Base-by-base conservation (phyloP, 495 filamentous ascomycete species). In the Hypoxylon fragiforme region DNA sequence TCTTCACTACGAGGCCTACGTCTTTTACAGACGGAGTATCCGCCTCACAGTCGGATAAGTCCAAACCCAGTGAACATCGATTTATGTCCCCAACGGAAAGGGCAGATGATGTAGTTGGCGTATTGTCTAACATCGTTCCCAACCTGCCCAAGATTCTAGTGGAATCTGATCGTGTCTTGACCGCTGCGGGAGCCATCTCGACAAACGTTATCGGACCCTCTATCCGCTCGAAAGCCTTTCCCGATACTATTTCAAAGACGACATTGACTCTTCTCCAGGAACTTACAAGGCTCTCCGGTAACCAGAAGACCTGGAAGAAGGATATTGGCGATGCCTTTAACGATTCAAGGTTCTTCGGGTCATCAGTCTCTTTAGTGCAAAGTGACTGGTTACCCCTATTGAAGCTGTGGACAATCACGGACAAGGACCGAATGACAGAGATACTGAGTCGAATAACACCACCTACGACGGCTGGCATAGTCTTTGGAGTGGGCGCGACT, bases 401-500 rank as follows among this genome's bases (percentile, higher is more conserved):
- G 15, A 85, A 82, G 35, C 89, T 95, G 65, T 95, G 89, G 86
- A 77, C 84, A 12, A 70, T 92, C 12, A 80, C 78, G 13, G 94
- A 99, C 62, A 95, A 94, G 67, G 94, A 97, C 50, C 83, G 89
- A 14, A 81, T 99, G 69, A 73, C 84, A 1, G 95, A 97, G 48
- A 72, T 96, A 2, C 68, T 97, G 11, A 76, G 80, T 31, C 84
- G 91, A 19, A 77, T 97, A 28, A 84, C 88, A 4, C 80, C 91
- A 2, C 94, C 94, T 7, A 90, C 90, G 12, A 88, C 94, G n/a
- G 95, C 94, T 0, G 95, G 94, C 12, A 95, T 97, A 47, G 90
- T 99, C 68, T 99, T 99, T 56, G 94, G 94, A 16, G 94, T 99
- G 3, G 94, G 94, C 42, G 95, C 94, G 5, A 92, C 88, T 26